Evolutionary conservation across 305 asterid genomes (phyloP), one percentile per base, ranked within the genome.

Genomic region (Fraxinus nigra): DNA sequence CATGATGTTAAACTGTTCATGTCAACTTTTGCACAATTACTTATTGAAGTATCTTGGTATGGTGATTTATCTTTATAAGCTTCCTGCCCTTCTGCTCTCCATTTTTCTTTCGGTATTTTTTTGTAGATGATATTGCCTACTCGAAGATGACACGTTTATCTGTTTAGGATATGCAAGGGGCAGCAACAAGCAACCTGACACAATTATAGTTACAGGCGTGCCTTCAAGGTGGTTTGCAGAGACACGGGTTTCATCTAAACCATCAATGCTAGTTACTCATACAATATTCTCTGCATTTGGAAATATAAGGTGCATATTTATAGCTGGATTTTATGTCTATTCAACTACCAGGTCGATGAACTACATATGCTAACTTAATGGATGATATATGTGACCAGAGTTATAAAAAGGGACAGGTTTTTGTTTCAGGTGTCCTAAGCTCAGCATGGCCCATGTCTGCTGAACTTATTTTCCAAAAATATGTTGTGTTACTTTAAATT

Each of bases 211-310:
- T 84, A 93, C 89, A 87, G 98, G 99, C 75, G 86, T 92, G 85
- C 99, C 98, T 13, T 96, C 97, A 40, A 88, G 99, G 86, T 96
- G 99, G 99, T 94, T 94, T 81, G 97, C 99, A 61, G 99, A 96
- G 87, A 89, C 97, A 24, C 90, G 98, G 79, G 99, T 96, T 77
- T 96, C 99, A 72, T 92, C 98, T 73, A 96, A 94, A 86, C 99
- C 99, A 78, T 96, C 99, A 59, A 94, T 96, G 98, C 92, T 96
- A 59, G 98, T 94, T 75, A 89, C 95, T 76, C 98, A 96, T 79
- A 93, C 97, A 70, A 94, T 96, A 81, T 85, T 96, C 80, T 94
- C 98, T n/a, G 88, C 90, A 18, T 87, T 96, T 84, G 98, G 99
- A 87, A 89, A 92, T 85, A 92, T 95, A 86, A 91, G 97, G 99